Evolutionary conservation across 139 green algal species (phyloP), one percentile per base, ranked within the genome.

Genomic region (Picochlorum sp.): DNA sequence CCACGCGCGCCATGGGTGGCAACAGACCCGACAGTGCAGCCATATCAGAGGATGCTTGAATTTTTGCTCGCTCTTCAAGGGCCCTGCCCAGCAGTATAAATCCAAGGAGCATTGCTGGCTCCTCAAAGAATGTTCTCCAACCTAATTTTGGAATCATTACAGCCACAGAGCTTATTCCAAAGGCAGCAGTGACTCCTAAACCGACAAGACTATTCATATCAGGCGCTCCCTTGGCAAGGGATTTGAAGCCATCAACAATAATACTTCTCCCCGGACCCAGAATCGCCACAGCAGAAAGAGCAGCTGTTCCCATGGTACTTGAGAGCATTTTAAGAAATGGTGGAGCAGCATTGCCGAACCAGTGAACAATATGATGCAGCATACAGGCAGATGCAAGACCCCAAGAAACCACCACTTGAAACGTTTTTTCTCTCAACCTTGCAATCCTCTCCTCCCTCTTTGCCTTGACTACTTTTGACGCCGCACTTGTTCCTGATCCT

Each of bases 161-260:
- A 15, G 92, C 91, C 26, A 89, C 81, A 28, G 81, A 82, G 70
- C 73, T 87, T 14, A 97, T 82, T 16, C 66, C 85, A 74, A 97
- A 97, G 2, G 87, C 83, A 21, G 91, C 81, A 8, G 71, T 69
- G 1, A 92, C 88, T 4, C 93, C 93, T 56, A 98, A 73, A 1
- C 75, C 84, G 28, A 98, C 92, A n/a, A 98, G 86, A 28, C 81
- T 90, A 87, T 98, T 96, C 93, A 98, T 98, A 80, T 97, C 93
- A 0, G 93, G 93, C 16, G 83, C 73, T 13, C 84, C 81, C 9
- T 69, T 52, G 34, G 50, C 21, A 49, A 96, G 76, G 6, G 80
- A 79, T 13, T 50, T 61, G 56, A 79, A 90, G n/a, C 85, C 87
- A 14, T 89, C 76, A 9, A 66, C 62, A 23, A 97, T 56, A 30